Conservation (phyloP, 2,329 filamentous ascomycete genomes). For the Chrysosporium queenslandicum region DNA sequence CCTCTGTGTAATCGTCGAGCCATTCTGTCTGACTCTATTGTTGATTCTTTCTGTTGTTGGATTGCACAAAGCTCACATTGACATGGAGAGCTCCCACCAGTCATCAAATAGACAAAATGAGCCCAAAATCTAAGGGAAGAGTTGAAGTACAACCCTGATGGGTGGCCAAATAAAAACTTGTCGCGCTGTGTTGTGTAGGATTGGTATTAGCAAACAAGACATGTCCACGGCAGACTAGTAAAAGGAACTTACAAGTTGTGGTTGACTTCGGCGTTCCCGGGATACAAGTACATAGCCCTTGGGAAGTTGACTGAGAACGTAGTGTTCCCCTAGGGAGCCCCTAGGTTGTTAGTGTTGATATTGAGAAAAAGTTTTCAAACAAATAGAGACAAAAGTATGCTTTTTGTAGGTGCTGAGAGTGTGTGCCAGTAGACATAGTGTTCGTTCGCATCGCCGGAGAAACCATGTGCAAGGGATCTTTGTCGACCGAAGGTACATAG, state of each 20-base stretch:
- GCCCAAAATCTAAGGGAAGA: constrained; percentile 47
- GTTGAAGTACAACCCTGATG: constrained; percentile 41
- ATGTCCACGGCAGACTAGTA: not conserved
- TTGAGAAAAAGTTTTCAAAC: not conserved
- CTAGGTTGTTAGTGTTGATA: not conserved
- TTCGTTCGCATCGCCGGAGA: not conserved
- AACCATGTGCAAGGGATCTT: not conserved
- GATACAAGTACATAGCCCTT: constrained; percentile 46
- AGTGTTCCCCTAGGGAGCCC: constrained; percentile 32
- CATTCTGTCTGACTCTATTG: constrained; percentile 13
- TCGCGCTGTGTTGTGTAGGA: constrained; percentile 35
- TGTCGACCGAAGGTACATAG: constrained; percentile 5
- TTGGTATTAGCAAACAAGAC: not conserved
- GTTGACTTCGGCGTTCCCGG: constrained; percentile 36
- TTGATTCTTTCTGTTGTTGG: constrained; percentile 2
- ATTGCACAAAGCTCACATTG: constrained; percentile 41
- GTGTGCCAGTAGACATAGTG: not conserved
- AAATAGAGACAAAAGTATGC: not conserved
- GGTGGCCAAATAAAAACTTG: constrained; percentile 50
- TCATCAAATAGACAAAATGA: constrained; percentile 50
- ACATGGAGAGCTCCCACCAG: constrained; percentile 38
- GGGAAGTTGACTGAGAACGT: constrained; percentile 46
- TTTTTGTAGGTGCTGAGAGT: not conserved
- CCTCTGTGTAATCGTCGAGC: constrained; percentile 2
- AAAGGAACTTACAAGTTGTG: constrained; percentile 21